These are phyloP conservation scores for Penicillium odoratum DNA, from an alignment of 495 filamentous ascomycete species.

Conservation along the genomic window DNA sequence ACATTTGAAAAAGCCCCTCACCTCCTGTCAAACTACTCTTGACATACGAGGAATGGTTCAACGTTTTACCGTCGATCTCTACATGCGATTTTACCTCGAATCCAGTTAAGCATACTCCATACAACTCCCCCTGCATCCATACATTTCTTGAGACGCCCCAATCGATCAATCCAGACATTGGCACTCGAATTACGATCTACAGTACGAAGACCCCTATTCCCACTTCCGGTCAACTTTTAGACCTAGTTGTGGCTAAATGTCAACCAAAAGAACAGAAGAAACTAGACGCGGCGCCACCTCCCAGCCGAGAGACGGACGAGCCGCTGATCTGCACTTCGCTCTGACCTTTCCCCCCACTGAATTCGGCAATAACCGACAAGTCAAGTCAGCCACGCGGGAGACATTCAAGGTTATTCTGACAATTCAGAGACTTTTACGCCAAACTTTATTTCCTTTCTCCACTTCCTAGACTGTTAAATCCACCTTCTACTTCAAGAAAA, in stretches of 20 bases:
- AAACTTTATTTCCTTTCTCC: background rate
- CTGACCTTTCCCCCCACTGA: constrained; percentile 11
- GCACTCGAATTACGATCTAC: constrained; percentile 18
- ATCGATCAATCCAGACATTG: background rate
- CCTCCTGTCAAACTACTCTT: background rate
- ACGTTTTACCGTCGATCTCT: constrained; percentile 9
- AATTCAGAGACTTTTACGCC: no score
- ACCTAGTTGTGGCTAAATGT: background rate
- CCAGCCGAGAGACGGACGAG: background rate
- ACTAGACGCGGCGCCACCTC: constrained; percentile 12
- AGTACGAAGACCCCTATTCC: constrained; percentile 8
- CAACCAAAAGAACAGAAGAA: background rate
- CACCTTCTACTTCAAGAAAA: background rate
- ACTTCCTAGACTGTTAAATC: background rate
- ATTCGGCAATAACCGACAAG: constrained; percentile 1
- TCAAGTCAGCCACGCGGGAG: background rate
- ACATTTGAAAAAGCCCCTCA: background rate
- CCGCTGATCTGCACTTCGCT: constrained; percentile 17
- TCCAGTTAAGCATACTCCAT: background rate
- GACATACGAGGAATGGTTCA: background rate
- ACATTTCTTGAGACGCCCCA: background rate
- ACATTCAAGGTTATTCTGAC: background rate
- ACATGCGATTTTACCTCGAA: background rate
- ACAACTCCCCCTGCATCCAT: background rate
- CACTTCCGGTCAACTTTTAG: background rate